A percentile compares a stretch with the other conserved stretches of the same genome.
These are phyloP conservation scores for Barbarea vulgaris DNA, from an alignment of 345 rosid species.

Conservation along the genomic window DNA sequence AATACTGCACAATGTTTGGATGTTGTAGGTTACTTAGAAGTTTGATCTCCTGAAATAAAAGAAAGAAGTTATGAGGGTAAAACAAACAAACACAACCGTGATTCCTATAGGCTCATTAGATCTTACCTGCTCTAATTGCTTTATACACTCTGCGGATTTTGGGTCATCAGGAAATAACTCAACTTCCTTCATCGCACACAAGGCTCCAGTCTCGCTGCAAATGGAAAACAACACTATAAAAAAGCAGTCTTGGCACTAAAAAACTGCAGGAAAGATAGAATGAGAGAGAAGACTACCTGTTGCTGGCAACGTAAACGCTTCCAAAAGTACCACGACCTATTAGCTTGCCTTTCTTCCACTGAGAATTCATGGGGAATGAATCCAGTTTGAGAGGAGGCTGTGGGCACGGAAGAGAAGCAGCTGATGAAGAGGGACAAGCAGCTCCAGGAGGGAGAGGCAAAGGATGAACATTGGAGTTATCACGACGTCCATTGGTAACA, in stretches of 20 bases:
- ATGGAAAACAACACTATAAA: conserved; percentile 4
- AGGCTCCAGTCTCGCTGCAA: conserved; percentile 89
- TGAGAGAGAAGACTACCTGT: conserved; percentile 48
- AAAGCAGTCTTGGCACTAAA: background rate
- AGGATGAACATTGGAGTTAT: conserved; percentile 62
- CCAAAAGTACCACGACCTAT: conserved; percentile 99
- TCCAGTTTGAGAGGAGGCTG: conserved; percentile 55
- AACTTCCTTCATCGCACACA: conserved; percentile 98
- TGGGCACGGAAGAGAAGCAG: conserved; percentile 39
- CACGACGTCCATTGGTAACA: conserved; percentile 45
- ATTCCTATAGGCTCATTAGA: background rate
- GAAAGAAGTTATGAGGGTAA: conserved; percentile 12
- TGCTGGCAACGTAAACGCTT: conserved; percentile 91
- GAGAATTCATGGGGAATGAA: conserved; percentile 51
- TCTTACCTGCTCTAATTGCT: conserved; percentile 85
- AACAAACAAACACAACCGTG: background rate
- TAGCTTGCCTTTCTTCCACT: conserved; percentile 95
- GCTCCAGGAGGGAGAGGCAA: conserved; percentile 96
- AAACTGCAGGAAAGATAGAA: conserved; percentile 7
- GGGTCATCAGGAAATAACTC: conserved; percentile 92
- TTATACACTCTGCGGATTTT: conserved; percentile 77
- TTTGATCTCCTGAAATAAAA: conserved; percentile 72
- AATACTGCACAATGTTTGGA: conserved; percentile 96
- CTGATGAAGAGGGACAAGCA: conserved; percentile 45
- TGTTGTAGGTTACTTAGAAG: conserved; percentile 92